Evolutionary conservation across 768 basidiomycete species (phyloP).

Genomic region (Leccinum rimulosum): DNA sequence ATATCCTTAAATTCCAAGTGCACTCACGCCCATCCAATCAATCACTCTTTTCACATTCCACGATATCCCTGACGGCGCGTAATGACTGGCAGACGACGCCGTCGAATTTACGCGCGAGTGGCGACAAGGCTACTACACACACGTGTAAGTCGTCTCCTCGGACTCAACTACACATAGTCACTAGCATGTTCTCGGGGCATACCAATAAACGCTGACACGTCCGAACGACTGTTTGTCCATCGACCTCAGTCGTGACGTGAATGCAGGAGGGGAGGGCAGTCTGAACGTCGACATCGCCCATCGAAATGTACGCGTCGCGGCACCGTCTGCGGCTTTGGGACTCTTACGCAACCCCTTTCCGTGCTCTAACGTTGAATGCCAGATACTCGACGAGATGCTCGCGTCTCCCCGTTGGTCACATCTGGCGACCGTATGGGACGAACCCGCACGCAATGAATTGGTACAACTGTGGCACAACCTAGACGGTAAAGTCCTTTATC

Average conservation of each 20-base stretch:
- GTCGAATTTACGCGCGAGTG: conserved; percentile 52
- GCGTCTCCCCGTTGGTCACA: conserved; percentile 46
- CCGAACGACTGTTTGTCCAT: background rate
- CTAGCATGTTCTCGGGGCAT: background rate
- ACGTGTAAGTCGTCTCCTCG: conserved; percentile 19
- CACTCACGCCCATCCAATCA: background rate
- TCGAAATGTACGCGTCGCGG: conserved; percentile 40
- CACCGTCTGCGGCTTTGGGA: background rate
- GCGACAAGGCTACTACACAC: conserved; percentile 46
- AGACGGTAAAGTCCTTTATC: conserved; percentile 35
- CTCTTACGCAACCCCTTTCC: background rate
- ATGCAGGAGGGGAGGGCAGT: conserved; percentile 45
- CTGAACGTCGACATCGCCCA: conserved; percentile 55
- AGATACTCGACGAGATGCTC: conserved; percentile 62
- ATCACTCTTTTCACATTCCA: background rate
- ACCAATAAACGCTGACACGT: background rate
- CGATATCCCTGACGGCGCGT: background rate
- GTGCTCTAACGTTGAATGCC: background rate
- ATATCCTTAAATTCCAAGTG: background rate
- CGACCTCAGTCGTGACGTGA: conserved; percentile 38
- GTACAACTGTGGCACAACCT: conserved; percentile 62
- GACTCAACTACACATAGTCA: background rate
- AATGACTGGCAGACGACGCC: conserved; percentile 17
- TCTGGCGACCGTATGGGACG: conserved; percentile 45
- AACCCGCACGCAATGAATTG: conserved; percentile 41